Percentiles rank a stretch among this genome's conserved stretches.
These are phyloP conservation scores for Melastoma malabathricum DNA, from an alignment of 345 rosid species.

Conservation along the genomic window DNA sequence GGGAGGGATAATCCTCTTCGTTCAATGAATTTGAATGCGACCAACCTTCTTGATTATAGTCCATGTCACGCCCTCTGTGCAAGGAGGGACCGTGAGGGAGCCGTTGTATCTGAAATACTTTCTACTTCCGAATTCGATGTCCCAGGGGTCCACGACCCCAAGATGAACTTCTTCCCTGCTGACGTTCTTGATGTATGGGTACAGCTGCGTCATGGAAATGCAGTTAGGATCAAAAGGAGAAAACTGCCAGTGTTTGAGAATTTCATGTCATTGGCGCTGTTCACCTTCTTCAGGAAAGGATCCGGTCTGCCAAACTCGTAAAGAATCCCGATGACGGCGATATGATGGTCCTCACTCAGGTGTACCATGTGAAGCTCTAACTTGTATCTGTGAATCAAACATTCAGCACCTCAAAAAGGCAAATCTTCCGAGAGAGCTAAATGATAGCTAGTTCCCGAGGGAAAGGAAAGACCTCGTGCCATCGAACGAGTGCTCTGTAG, in stretches of 20 bases:
- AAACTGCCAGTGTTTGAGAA: not conserved
- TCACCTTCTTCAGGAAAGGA: slow-evolving; percentile 41
- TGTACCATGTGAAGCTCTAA: slow-evolving; percentile 68
- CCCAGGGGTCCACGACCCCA: slow-evolving; percentile 42
- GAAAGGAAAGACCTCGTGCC: slow-evolving; percentile 28
- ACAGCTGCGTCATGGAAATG: slow-evolving; percentile 17
- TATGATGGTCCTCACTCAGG: slow-evolving; percentile 11
- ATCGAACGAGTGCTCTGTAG: slow-evolving; percentile 52
- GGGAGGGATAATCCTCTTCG: no score
- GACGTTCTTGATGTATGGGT: slow-evolving; percentile 17
- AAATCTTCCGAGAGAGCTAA: not conserved
- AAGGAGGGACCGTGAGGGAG: slow-evolving; percentile 62
- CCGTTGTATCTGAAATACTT: slow-evolving; percentile 56
- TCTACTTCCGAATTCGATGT: slow-evolving; percentile 31
- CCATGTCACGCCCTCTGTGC: slow-evolving; percentile 72
- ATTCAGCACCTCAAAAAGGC: not conserved
- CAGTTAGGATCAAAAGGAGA: not conserved
- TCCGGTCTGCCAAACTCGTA: slow-evolving; percentile 46
- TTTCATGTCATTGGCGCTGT: no score
- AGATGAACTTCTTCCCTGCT: slow-evolving; percentile 6
- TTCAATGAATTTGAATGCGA: no score
- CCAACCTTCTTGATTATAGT: slow-evolving; percentile 35
- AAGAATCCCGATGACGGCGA: slow-evolving; percentile 42
- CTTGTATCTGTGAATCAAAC: slow-evolving; percentile 15
- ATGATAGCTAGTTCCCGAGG: no score